Evolutionary conservation across 768 basidiomycete species (phyloP), one percentile per base, ranked within the genome.

Genomic region (Brasilioporus rufonigricans): DNA sequence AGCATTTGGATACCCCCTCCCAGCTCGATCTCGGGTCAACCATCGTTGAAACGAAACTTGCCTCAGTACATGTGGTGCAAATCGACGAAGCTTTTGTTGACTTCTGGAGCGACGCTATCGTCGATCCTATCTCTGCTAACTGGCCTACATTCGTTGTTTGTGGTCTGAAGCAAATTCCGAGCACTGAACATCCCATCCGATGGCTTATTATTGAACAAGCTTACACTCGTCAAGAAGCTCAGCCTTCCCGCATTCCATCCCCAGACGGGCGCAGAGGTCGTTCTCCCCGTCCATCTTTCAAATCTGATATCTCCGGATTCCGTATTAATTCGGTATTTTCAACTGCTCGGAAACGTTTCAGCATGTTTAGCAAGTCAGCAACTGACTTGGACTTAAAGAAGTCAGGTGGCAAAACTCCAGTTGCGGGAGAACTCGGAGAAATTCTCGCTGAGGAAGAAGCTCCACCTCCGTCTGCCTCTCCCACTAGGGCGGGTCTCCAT

Each of bases 11-110:
- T 8, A 26, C 21, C 51, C 46, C 52, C 48, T 66, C 72, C 6
- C 69, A 63, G 9, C 50, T 46, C 6, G 53, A 62, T 29, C 41
- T 23, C 5, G 64, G 57, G 31, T 6, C 52, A 4, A 45, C 53
- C 39, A 48, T 68, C 21, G 4, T 70, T 56, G 73, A 77, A 21
- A 76, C 77, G 0, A 67, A 71, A 10, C 68, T 85, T 12, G 71
- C 76, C 14, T 69, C 69, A 2, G 61, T 70, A 9, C 61, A 62
- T 10, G 59, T 81, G 33, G 71, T 84, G n/a, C 78, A 83, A 56
- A 64, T 92, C 12, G 90, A 92, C 62, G 89, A 91, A 62, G 87
- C 89, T 1, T 91, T 92, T 66, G 71, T 91, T 50, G 89, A 92
- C 67, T 90, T 90, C 65, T 91, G 89, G 88, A 80, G 77, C 48